Evolutionary conservation across 2,329 filamentous ascomycete species (phyloP), one percentile per base, ranked within the genome.

Genomic region (Venturia effusa): DNA sequence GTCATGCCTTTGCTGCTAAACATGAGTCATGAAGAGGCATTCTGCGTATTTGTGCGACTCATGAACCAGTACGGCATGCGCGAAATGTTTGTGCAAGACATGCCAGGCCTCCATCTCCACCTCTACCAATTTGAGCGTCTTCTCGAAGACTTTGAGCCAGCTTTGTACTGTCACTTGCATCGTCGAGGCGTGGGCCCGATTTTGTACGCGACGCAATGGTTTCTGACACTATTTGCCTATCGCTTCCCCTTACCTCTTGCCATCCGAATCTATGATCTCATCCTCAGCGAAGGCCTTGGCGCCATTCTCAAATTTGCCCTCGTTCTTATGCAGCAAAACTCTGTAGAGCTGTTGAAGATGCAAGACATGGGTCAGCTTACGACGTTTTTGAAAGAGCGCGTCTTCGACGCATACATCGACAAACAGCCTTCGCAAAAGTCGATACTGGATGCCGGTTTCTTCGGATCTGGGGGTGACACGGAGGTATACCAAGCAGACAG

Each of bases 351-450:
- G 6, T 81, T 97, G 43, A 84, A 77, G 27, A 93, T 97, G 83
- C 88, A 89, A 51, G 94, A 97, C 71, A 97, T 99, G 92, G 82
- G 87, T 60, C 85, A 89, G 51, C 81, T 99, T 60, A 96, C 92
- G 0, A 89, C 84, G 3, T 97, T 95, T 77, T 80, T 99, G 32
- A 96, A 97, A 73, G 94, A 99, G 74, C 89, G 89, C 68, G 72
- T 99, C 0, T 99, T 99, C 68, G 94, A 99, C 71, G 92, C 92
- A 45, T 99, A 99, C 75, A 97, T 99, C 67, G 94, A 99, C 75
- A 89, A 92, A 69, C 85, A 92, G 8, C 94, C 94, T 0, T 96
- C 92, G 2, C 88, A 92, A n/a, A 92, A 87, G 61, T 96, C 92
- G 19, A 88, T 99, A 59, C 84, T 97, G 0, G 94, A 99, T 74